These are phyloP conservation scores for Wickerhamomyces mucosus DNA, from an alignment of 805 yeast species.

Conservation along the genomic window DNA sequence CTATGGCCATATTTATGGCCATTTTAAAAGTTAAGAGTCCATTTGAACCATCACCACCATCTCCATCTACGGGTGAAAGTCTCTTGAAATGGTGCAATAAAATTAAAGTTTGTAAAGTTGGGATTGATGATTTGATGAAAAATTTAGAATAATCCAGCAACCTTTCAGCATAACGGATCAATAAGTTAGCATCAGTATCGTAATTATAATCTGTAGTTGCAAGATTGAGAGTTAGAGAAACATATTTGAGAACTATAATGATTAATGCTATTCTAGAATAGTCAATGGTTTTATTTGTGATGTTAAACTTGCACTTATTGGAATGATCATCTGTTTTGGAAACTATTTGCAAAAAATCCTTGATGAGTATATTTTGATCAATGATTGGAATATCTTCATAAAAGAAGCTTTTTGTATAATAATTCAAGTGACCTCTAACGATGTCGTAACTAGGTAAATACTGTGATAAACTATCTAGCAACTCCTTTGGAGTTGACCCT, in stretches of 20 bases:
- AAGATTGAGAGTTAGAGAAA: constrained; percentile 4
- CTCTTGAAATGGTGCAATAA: constrained; percentile 9
- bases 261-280: constrained; percentile 16
- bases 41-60: constrained; percentile 14
- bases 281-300: constrained; percentile 8
- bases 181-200: constrained; percentile 10
- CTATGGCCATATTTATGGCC: constrained; percentile 17
- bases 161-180: constrained; percentile 8
- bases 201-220: not conserved
- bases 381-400: constrained; percentile 9
- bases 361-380: constrained; percentile 6
- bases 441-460: constrained; percentile 14
- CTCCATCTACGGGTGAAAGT: constrained; percentile 13
- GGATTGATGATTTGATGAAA: constrained; percentile 8
- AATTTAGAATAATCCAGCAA: constrained; percentile 9
- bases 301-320: constrained; percentile 5
- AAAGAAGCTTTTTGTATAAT: constrained; percentile 12
- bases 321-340: constrained; percentile 1
- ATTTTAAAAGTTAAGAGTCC: constrained; percentile 8
- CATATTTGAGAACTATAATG: constrained; percentile 7
- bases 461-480: constrained; percentile 7
- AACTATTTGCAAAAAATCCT: constrained; percentile 13
- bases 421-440: constrained; percentile 8
- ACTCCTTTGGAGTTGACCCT: constrained; percentile 4
- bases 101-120: constrained; percentile 15